These are phyloP conservation scores for Isabelozyma heimii DNA, from an alignment of 805 yeast species.

Conservation along the genomic window DNA sequence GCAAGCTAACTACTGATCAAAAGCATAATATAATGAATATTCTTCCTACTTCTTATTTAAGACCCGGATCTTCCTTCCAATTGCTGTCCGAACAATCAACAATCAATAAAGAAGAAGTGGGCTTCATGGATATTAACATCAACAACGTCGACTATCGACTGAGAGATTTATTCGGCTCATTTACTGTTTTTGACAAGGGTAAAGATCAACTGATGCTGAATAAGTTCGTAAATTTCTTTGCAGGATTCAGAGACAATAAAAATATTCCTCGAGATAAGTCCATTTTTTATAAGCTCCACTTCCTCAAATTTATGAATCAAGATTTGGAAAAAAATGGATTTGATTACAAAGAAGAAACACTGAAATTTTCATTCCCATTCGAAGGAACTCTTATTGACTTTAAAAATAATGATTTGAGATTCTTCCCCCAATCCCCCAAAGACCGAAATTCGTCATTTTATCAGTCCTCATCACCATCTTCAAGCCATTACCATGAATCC, in stretches of 20 bases:
- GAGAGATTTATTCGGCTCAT: slow-evolving; percentile 15
- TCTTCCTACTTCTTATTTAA: slow-evolving; percentile 17
- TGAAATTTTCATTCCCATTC: slow-evolving; percentile 12
- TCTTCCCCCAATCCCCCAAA: slow-evolving; percentile 11
- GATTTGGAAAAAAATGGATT: neutral
- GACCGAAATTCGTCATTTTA: no score
- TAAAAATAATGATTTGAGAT: slow-evolving; percentile 33
- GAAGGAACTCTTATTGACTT: slow-evolving; percentile 35
- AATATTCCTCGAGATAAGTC: slow-evolving; percentile 2
- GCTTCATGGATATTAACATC: slow-evolving; percentile 12
- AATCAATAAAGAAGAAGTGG: no score
- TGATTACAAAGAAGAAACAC: neutral
- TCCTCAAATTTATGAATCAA: neutral
- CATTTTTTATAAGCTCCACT: neutral
- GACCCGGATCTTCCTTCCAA: slow-evolving; percentile 19
- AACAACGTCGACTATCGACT: slow-evolving; percentile 16
- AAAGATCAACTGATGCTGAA: no score
- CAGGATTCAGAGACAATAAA: slow-evolving; percentile 8
- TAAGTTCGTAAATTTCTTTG: slow-evolving; percentile 4
- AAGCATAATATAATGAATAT: slow-evolving; percentile 16
- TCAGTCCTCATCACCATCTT: slow-evolving; percentile 1
- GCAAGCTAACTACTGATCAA: slow-evolving; percentile 5
- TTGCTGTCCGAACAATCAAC: no score
- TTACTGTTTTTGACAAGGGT: slow-evolving; percentile 1
- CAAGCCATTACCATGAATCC: neutral